A percentile compares a stretch with the other conserved stretches of the same genome.
Evolutionary conservation across 768 basidiomycete species (phyloP).

Genomic region (Russula dissimulans): DNA sequence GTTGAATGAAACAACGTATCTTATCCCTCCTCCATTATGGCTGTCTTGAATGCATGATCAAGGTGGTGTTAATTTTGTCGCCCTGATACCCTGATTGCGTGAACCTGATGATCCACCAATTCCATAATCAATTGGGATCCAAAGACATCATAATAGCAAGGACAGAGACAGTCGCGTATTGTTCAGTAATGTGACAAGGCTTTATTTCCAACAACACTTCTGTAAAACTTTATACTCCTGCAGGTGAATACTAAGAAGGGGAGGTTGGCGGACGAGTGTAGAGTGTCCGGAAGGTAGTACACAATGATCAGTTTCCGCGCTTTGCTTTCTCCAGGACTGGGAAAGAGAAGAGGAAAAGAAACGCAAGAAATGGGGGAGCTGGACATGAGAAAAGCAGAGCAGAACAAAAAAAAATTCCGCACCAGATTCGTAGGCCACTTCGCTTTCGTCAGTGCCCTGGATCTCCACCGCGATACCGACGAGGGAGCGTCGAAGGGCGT

Average conservation of each 20-base stretch:
- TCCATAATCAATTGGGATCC: neutral
- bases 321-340: conserved; percentile 25
- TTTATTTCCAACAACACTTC: conserved; percentile 21
- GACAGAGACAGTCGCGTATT: conserved; percentile 4
- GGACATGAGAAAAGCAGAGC: neutral
- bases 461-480: conserved; percentile 74
- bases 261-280: neutral
- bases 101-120: neutral
- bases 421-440: conserved; percentile 69
- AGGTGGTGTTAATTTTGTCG: neutral
- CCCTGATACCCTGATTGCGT: neutral
- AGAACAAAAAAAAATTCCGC: conserved; percentile 3
- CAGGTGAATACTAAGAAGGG: conserved; percentile 8
- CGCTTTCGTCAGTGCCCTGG: conserved; percentile 72
- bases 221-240: conserved; percentile 22
- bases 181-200: conserved; percentile 4
- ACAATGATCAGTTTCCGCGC: conserved; percentile 19
- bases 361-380: neutral
- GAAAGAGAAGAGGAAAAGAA: neutral
- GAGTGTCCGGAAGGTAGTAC: neutral
- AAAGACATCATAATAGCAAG: neutral
- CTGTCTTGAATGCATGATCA: neutral
- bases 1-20: conserved; percentile 6
- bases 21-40: neutral
- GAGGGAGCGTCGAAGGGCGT: conserved; percentile 62